Evolutionary conservation across 176 grass and related monocot species (phyloP), one percentile per base, ranked within the genome.

Genomic region (Carex littledalei): DNA sequence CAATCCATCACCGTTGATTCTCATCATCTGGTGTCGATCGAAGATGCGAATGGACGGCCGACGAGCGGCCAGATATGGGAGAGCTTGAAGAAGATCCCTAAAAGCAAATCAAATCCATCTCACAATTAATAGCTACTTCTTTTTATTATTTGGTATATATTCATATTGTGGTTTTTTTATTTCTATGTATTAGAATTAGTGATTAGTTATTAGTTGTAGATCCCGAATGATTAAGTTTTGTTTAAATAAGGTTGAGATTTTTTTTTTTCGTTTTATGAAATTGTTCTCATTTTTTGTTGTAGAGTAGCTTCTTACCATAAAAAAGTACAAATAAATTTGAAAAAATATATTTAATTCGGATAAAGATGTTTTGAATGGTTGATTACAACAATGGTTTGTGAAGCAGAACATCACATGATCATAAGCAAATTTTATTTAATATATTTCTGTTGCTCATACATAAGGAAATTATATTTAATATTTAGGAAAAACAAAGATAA

Each of bases 51-150:
- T 80, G 53, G 16, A 21, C 37, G 5, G 26, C 78, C 26, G 15
- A 43, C 21, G 12, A 66, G n/a, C 4, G 37, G 16, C 2, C 58
- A 32, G 5, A 39, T 39, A 39, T 80, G 54, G 54, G 57, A 82
- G 79, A 82, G 79, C 37, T 47, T 82, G 29, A 82, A 82, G 59
- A 82, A 66, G 79, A 47, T 64, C 0, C 58, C 79, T 41, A 14
- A 15, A 43, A 82, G 59, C 59, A 82, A 82, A 63, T 18, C 54
- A 47, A 82, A 82, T 66, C 79, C 79, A 32, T 62, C 53, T 81
- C 79, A 81, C 61, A 81, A 81, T 81, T 81, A 81, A 81, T 81
- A 81, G 79, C 77, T 58, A 58, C 8, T 49, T 10, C 8, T 34
- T 81, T 81, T 53, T 50, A 11, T 49, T 2, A 3, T 47, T 47